A percentile compares a stretch with the other conserved stretches of the same genome.
Conservation (phyloP, 257 asterid genomes). For the Fraxinus cuspidata region DNA sequence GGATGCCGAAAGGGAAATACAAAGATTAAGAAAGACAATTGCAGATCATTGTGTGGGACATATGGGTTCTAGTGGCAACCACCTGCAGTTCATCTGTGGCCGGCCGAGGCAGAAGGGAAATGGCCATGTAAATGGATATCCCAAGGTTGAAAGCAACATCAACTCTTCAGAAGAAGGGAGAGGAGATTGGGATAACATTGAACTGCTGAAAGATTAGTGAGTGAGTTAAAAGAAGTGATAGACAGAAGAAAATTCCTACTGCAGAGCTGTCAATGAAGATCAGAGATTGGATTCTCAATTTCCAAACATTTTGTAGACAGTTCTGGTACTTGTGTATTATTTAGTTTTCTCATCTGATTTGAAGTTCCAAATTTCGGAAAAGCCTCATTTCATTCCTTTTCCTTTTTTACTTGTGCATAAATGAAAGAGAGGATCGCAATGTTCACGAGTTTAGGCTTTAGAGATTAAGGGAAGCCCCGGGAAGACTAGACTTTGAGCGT, state of each 20-base stretch:
- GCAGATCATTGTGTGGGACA: conserved; percentile 72
- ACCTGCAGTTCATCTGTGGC: conserved; percentile 63
- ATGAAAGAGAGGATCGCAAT: too few relatives aligned
- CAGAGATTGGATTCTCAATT: conserved; percentile 78
- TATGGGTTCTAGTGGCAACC: conserved; percentile 29
- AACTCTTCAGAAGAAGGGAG: conserved; percentile 47
- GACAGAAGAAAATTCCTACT: conserved; percentile 83
- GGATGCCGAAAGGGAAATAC: conserved; percentile 77
- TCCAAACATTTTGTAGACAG: conserved; percentile 72
- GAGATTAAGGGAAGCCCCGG: too few relatives aligned
- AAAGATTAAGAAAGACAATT: conserved; percentile 75
- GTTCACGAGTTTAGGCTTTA: too few relatives aligned
- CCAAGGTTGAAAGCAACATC: conserved; percentile 39
- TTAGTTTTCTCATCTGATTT: conserved; percentile 29
- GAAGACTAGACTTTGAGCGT: too few relatives aligned
- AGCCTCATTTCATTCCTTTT: conserved; percentile 6
- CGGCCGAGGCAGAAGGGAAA: conserved; percentile 49
- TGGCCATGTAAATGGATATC: conserved; percentile 57
- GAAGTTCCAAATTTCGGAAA: conserved; percentile 41
- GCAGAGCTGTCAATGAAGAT: conserved; percentile 68
- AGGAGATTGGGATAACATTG: conserved; percentile 56
- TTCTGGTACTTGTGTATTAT: conserved; percentile 45
- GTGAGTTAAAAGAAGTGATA: conserved; percentile 73
- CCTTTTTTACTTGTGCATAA: too few relatives aligned
- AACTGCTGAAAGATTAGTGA: conserved; percentile 67